A percentile compares a stretch with the other conserved stretches of the same genome.
Evolutionary conservation across 2,329 filamentous ascomycete species (phyloP).

Genomic region (Cordyceps militaris): DNA sequence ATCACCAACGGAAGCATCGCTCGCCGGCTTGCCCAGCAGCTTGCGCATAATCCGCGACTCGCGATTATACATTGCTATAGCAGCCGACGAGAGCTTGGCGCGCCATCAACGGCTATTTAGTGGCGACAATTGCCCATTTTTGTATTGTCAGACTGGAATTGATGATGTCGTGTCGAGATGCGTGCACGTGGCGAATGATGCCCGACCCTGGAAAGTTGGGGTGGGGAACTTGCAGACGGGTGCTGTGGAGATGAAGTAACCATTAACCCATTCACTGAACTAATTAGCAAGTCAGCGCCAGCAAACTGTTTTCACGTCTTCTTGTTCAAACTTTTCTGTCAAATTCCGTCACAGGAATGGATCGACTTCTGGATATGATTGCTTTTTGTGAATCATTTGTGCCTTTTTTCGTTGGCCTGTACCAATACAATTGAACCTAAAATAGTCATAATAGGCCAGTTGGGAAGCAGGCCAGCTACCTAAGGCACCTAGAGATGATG

Average conservation of each 20-base stretch:
- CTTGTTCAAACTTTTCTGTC: too few species aligned
- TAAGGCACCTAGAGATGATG: too few species aligned
- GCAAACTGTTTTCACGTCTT: too few species aligned
- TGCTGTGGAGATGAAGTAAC: slow-evolving; percentile 7
- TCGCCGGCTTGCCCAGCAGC: slow-evolving; percentile 47
- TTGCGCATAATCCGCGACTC: slow-evolving; percentile 54
- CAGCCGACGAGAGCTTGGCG: slow-evolving; percentile 21
- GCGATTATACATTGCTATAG: slow-evolving; percentile 42
- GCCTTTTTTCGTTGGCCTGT: too few species aligned
- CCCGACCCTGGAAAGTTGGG: not conserved
- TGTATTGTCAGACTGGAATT: not conserved
- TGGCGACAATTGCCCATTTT: slow-evolving; percentile 1
- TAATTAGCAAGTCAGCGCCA: too few species aligned
- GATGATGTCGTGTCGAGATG: not conserved
- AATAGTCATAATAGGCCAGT: too few species aligned
- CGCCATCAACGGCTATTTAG: slow-evolving; percentile 25
- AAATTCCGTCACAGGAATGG: too few species aligned
- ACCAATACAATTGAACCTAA: too few species aligned
- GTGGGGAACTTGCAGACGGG: not conserved
- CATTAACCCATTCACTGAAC: too few species aligned
- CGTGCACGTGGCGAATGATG: not conserved
- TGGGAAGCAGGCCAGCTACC: too few species aligned
- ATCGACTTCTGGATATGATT: too few species aligned
- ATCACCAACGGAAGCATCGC: slow-evolving; percentile 40
- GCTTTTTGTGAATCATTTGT: too few species aligned